Evolutionary conservation across 805 yeast species (phyloP).

Genomic region (fission yeast (Schizosaccharomyces pombe)): DNA sequence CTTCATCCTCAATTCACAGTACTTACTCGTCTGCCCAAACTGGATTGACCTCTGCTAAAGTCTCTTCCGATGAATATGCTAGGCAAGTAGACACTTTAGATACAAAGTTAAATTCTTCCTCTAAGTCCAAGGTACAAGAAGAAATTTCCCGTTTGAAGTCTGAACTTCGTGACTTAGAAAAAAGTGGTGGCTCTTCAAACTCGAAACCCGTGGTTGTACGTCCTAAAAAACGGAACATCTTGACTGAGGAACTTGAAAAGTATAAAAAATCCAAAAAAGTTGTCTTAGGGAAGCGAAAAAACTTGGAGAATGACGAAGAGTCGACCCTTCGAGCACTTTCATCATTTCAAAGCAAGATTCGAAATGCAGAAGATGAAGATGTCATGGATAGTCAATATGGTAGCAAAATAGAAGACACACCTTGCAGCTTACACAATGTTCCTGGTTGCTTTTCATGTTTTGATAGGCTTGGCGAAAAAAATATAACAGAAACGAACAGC

Average conservation of each 20-base stretch:
- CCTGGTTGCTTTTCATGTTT: constrained; percentile 11
- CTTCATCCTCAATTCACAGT: too few species aligned
- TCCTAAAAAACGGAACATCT: constrained; percentile 8
- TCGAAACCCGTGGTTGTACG: background rate
- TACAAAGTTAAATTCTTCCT: constrained; percentile 5
- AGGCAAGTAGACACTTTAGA: background rate
- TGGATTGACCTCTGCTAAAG: too few species aligned
- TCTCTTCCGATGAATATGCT: background rate
- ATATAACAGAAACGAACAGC: background rate
- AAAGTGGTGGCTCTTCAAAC: background rate
- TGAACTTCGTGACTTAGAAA: constrained; percentile 6
- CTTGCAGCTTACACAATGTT: constrained; percentile 10
- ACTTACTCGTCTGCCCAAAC: too few species aligned
- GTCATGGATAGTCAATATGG: background rate
- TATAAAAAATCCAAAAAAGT: constrained; percentile 5
- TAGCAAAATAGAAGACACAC: constrained; percentile 5
- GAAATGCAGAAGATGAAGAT: constrained; percentile 4
- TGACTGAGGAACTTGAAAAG: constrained; percentile 15
- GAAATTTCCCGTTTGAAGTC: constrained; percentile 6
- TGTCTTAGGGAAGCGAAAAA: constrained; percentile 4
- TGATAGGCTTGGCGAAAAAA: background rate
- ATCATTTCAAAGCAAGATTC: constrained; percentile 13
- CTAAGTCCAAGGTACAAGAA: constrained; percentile 7
- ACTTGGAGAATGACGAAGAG: constrained; percentile 11
- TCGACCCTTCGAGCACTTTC: constrained; percentile 13